These are phyloP conservation scores for Fusarium nygamai DNA, from an alignment of 2,329 filamentous ascomycete genomes.

Conservation along the genomic window DNA sequence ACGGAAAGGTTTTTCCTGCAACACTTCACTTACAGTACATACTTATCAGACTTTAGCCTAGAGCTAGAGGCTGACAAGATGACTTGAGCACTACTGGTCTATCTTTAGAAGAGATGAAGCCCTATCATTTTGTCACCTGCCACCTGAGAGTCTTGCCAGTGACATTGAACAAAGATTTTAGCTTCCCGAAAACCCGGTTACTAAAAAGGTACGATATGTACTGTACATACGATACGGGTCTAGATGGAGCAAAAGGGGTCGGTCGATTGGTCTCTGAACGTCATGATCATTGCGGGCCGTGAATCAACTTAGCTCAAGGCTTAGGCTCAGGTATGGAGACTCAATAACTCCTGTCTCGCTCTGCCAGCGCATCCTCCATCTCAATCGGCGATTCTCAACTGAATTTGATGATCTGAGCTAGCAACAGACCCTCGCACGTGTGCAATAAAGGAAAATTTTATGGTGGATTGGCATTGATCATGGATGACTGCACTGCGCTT, in stretches of 20 bases:
- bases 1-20: not conserved
- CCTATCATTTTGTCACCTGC: not conserved
- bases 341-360: conserved; percentile 1
- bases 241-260: conserved; percentile 2
- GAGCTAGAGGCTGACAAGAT: not conserved
- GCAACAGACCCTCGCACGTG: conserved; percentile 1
- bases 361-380: conserved; percentile 31
- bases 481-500: not conserved
- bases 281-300: conserved; percentile 27
- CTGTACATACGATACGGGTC: not conserved
- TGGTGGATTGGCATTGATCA: conserved; percentile 13
- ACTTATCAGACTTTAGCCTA: conserved; percentile 4
- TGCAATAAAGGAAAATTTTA: conserved; percentile 16
- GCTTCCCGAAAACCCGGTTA: conserved; percentile 11
- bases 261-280: conserved; percentile 7
- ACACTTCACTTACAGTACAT: not conserved
- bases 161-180: conserved; percentile 13
- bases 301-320: not conserved
- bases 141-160: not conserved
- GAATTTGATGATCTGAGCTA: conserved; percentile 34
- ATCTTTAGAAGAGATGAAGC: not conserved
- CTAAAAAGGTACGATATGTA: not conserved
- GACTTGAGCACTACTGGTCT: not conserved
- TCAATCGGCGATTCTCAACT: conserved; percentile 30
- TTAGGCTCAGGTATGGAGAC: conserved; percentile 13